phyloP scores from a whole-genome alignment of 441 rosid species.

The Cnidoscolus chayamansa region DNA sequence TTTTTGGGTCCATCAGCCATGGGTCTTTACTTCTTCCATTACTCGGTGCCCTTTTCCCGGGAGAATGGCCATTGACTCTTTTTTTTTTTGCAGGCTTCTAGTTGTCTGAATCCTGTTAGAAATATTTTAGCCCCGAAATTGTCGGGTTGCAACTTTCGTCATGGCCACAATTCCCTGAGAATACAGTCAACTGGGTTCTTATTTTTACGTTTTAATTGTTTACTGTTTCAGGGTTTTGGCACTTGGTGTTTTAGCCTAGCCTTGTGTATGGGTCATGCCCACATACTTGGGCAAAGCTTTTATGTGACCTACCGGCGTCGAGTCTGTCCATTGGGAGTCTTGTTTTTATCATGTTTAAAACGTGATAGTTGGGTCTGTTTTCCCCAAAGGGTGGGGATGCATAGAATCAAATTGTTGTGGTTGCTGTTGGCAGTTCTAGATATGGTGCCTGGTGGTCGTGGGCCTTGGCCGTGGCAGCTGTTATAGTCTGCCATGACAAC shows the following conservation, averaged over 20 bases:
- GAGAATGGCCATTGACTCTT: conserved; percentile 25
- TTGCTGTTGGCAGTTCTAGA: conserved; percentile 32
- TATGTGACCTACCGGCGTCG: not conserved
- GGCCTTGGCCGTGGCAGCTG: conserved; percentile 50
- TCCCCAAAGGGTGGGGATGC: conserved; percentile 27
- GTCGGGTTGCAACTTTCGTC: conserved; percentile 26
- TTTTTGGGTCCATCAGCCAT: conserved; percentile 66
- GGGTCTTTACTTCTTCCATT: conserved; percentile 33
- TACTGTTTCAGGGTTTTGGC: conserved; percentile 36
- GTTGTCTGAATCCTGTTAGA: conserved; percentile 35
- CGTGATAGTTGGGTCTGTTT: conserved; percentile 38
- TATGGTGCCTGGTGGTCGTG: conserved; percentile 31
- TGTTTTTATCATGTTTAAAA: conserved; percentile 27
- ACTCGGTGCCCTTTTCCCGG: conserved; percentile 42
- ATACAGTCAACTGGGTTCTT: conserved; percentile 41
- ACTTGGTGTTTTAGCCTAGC: conserved; percentile 36
- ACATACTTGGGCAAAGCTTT: conserved; percentile 25
- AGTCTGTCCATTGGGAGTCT: conserved; percentile 18
- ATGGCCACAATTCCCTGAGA: conserved; percentile 46
- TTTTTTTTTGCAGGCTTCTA: conserved; percentile 36
- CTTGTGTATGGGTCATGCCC: not conserved
- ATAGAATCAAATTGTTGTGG: conserved; percentile 1
- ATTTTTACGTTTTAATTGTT: conserved; percentile 26
- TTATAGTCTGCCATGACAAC: conserved; percentile 46
- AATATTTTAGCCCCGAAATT: conserved; percentile 26